These are phyloP conservation scores for Kwoniella botswanensis DNA, from an alignment of 768 basidiomycete species.

Conservation along the genomic window DNA sequence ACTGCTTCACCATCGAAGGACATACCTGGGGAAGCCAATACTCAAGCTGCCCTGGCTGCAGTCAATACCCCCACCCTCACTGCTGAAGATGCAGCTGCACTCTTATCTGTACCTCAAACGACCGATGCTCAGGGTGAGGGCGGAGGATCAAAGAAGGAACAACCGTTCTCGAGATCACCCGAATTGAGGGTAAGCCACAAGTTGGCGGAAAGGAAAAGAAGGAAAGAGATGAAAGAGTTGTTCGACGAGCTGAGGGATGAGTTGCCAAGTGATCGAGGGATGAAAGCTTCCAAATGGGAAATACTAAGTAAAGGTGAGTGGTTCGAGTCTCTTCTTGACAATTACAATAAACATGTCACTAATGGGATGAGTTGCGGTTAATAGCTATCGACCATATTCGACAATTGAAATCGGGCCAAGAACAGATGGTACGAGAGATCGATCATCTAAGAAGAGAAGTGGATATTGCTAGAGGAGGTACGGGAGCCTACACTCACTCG, in stretches of 20 bases:
- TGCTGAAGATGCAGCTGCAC: slow-evolving; percentile 4
- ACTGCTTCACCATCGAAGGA: slow-evolving; percentile 25
- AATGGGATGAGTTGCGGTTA: no score
- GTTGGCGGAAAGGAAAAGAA: slow-evolving; percentile 90
- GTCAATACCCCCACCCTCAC: not conserved
- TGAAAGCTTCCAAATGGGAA: slow-evolving; percentile 99
- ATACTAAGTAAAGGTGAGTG: slow-evolving; percentile 88
- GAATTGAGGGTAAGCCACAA: slow-evolving; percentile 96
- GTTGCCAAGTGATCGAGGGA: slow-evolving; percentile 85
- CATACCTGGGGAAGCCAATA: slow-evolving; percentile 5
- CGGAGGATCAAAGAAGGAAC: slow-evolving; percentile 42
- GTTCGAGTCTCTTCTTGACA: no score
- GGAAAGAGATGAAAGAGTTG: slow-evolving; percentile 99
- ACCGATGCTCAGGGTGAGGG: not conserved
- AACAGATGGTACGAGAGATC: slow-evolving; percentile 77
- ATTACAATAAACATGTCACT: no score
- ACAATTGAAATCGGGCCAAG: slow-evolving; percentile 75
- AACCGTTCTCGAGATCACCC: slow-evolving; percentile 93
- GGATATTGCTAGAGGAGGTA: slow-evolving; percentile 58
- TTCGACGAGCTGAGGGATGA: slow-evolving; percentile 95
- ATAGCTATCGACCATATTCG: slow-evolving; percentile 84
- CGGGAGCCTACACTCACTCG: slow-evolving; percentile 23
- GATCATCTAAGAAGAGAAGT: slow-evolving; percentile 78
- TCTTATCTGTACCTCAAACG: not conserved
- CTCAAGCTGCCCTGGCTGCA: slow-evolving; percentile 10